Percentiles rank a stretch among this genome's conserved stretches.
These are phyloP conservation scores for Boletellus deceptivus DNA, from an alignment of 1,284 basidiomycete genomes.

Conservation along the genomic window DNA sequence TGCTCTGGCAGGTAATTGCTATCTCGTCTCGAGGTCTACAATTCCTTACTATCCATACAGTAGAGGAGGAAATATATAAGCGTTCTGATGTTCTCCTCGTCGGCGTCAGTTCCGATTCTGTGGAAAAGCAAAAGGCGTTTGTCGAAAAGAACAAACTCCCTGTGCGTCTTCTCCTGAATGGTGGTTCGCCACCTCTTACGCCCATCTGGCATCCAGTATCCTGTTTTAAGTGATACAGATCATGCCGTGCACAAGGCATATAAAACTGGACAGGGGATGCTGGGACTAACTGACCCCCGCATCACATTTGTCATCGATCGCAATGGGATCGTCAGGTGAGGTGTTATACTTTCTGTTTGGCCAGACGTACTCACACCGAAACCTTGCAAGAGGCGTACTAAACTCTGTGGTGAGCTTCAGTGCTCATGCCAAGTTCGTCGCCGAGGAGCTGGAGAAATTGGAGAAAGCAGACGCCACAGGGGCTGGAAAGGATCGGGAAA, in stretches of 20 bases:
- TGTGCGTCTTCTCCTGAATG: conserved; percentile 36
- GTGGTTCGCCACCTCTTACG: neutral
- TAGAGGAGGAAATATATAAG: conserved; percentile 69
- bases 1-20: conserved; percentile 56
- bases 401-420: conserved; percentile 58
- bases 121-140: conserved; percentile 70
- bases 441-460: conserved; percentile 59
- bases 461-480: conserved; percentile 29
- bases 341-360: neutral
- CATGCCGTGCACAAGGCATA: conserved; percentile 64
- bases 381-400: conserved; percentile 45
- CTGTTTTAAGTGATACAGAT: conserved; percentile 68
- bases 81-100: conserved; percentile 61
- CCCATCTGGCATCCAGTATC: conserved; percentile 47
- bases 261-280: conserved; percentile 57
- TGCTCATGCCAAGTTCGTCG: conserved; percentile 67
- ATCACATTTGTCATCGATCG: conserved; percentile 75
- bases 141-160: conserved; percentile 69
- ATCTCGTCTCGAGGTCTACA: neutral
- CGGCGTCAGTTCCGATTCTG: conserved; percentile 68
- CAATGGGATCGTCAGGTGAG: conserved; percentile 61
- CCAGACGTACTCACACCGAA: neutral
- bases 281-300: conserved; percentile 65
- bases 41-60: neutral
- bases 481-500: neutral